These are phyloP conservation scores for Phalaenopsis equestris DNA, from an alignment of 106 monocot genomes.

Conservation along the genomic window DNA sequence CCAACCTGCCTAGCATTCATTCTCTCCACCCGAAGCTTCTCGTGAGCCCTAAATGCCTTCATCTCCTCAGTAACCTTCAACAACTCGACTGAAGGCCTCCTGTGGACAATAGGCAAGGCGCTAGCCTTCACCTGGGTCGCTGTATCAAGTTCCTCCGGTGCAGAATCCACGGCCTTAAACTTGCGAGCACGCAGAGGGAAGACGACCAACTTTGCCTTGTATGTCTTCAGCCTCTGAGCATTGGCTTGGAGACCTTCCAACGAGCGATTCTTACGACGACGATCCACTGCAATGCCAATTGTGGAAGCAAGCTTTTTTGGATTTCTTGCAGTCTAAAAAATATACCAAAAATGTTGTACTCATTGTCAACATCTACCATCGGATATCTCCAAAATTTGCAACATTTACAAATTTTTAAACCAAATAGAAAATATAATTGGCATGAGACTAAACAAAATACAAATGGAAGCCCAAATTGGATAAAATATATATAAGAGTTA, in stretches of 20 bases:
- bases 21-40: too few species aligned
- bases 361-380: too few species aligned
- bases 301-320: constrained; percentile 50
- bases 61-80: constrained; percentile 20
- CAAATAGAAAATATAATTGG: too few species aligned
- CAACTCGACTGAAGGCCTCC: constrained; percentile 23
- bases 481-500: too few species aligned
- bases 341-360: not conserved
- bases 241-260: constrained; percentile 19
- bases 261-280: constrained; percentile 40
- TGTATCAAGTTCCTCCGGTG: constrained; percentile 29
- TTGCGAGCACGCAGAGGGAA: constrained; percentile 37
- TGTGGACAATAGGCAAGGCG: constrained; percentile 27
- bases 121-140: constrained; percentile 29
- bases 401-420: too few species aligned
- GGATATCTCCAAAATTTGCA: too few species aligned
- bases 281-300: too few species aligned
- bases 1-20: too few species aligned
- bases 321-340: constrained; percentile 37
- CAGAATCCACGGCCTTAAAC: constrained; percentile 41
- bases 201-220: constrained; percentile 48
- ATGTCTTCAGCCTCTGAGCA: constrained; percentile 22
- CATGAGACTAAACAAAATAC: too few species aligned
- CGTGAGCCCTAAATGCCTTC: too few species aligned
- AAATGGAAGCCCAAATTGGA: too few species aligned